These are phyloP conservation scores for Microthyrium microscopicum DNA, from an alignment of 2,329 filamentous ascomycete species.

Conservation along the genomic window DNA sequence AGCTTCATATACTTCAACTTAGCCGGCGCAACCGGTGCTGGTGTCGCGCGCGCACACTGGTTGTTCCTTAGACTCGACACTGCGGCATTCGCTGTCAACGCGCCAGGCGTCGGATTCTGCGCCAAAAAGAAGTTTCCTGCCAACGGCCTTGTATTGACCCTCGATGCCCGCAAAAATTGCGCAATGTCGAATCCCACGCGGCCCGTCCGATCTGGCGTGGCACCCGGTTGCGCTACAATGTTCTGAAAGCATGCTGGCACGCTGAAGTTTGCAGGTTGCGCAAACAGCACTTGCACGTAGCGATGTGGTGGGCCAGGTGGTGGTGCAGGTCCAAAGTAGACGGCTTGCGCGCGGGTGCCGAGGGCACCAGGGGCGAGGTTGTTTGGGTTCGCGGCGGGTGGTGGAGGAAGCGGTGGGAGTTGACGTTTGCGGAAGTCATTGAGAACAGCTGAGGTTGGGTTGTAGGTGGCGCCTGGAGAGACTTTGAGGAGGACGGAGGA, in stretches of 20 bases:
- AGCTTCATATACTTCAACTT: too few species aligned
- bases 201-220: too few species aligned
- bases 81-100: not conserved
- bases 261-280: conserved; percentile 7
- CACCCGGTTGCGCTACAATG: conserved; percentile 1
- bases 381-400: not conserved
- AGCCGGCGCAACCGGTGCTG: not conserved
- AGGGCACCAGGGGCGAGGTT: too few species aligned
- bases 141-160: conserved; percentile 5
- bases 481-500: not conserved
- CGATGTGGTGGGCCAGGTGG: conserved; percentile 8
- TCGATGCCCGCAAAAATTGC: conserved; percentile 4
- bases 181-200: conserved; percentile 7
- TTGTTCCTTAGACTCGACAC: conserved; percentile 1
- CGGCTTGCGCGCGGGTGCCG: not conserved
- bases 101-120: conserved; percentile 5
- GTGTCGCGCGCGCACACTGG: conserved; percentile 2
- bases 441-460: not conserved
- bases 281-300: conserved; percentile 8
- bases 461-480: not conserved
- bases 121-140: conserved; percentile 7
- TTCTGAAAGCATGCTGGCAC: conserved; percentile 6
- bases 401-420: not conserved
- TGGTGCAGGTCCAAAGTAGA: conserved; percentile 7
- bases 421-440: not conserved